phyloP scores from a whole-genome alignment of 148 eudicot genomes.

The Rhododendron vialii region DNA sequence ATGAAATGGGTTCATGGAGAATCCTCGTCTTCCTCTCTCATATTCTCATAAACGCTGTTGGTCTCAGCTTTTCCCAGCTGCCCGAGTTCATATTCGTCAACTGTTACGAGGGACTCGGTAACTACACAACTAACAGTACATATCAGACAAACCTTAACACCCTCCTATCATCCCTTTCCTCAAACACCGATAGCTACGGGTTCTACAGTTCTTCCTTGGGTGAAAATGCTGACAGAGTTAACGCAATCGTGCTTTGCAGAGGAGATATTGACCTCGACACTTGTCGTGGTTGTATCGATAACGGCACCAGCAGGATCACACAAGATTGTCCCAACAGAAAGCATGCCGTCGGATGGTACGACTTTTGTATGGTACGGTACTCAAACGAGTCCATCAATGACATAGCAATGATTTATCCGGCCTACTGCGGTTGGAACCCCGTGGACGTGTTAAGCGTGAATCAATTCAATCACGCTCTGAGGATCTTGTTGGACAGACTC shows the following conservation, averaged over 20 bases:
- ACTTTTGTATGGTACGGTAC: slow-evolving; percentile 21
- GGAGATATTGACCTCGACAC: neutral
- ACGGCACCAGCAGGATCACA: neutral
- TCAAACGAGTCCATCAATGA: slow-evolving; percentile 11
- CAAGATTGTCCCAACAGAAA: neutral
- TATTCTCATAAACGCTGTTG: neutral
- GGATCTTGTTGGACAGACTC: slow-evolving; percentile 10
- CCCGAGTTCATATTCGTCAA: neutral
- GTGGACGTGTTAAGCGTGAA: neutral
- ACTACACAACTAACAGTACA: slow-evolving; percentile 14
- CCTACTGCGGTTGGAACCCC: no score
- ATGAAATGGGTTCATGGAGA: neutral
- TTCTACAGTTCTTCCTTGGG: slow-evolving; percentile 21
- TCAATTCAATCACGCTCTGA: neutral
- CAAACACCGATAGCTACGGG: slow-evolving; percentile 28
- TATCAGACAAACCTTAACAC: slow-evolving; percentile 37
- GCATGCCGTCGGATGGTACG: slow-evolving; percentile 23
- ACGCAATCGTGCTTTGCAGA: neutral
- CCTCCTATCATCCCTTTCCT: slow-evolving; percentile 31
- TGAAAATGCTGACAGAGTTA: neutral
- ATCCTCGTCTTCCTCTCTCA: neutral
- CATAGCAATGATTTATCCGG: neutral
- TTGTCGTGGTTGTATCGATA: neutral
- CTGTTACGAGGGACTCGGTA: slow-evolving; percentile 13
- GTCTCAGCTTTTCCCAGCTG: neutral